A percentile compares a stretch with the other conserved stretches of the same genome.
Evolutionary conservation across 768 basidiomycete genomes (phyloP).

Genomic region (Phaeolepiota aurea): DNA sequence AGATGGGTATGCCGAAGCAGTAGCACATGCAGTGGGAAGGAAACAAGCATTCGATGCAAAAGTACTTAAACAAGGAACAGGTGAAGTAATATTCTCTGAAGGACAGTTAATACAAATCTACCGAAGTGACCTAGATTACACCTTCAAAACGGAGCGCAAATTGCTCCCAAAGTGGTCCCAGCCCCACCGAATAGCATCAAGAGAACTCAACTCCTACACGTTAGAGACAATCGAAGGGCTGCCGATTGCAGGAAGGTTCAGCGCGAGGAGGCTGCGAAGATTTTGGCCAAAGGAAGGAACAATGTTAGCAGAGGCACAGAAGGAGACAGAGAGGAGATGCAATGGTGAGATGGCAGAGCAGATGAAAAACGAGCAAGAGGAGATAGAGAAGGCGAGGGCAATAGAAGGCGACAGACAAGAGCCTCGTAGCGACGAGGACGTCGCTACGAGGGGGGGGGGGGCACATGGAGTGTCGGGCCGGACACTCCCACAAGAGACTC

Average conservation of each 20-base stretch:
- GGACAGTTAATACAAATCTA: slow-evolving; percentile 11
- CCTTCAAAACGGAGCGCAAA: slow-evolving; percentile 5
- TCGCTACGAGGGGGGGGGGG: no score
- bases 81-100: slow-evolving; percentile 14
- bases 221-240: slow-evolving; percentile 8
- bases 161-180: slow-evolving; percentile 9
- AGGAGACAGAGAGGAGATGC: no score
- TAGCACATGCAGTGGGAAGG: slow-evolving; percentile 13
- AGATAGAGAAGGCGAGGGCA: no score
- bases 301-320: slow-evolving; percentile 1
- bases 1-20: slow-evolving; percentile 16
- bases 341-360: no score
- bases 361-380: no score
- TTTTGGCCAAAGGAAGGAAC: slow-evolving; percentile 1
- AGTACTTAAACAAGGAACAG: slow-evolving; percentile 6
- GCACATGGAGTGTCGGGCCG: no score
- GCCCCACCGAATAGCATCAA: slow-evolving; percentile 4
- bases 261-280: not conserved
- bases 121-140: slow-evolving; percentile 8
- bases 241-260: not conserved
- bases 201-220: slow-evolving; percentile 11
- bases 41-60: slow-evolving; percentile 18
- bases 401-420: no score
- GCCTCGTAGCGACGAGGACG: no score
- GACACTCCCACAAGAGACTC: no score